Base-by-base conservation (phyloP, 305 asterid species). In the Fraxinus latifolia region DNA sequence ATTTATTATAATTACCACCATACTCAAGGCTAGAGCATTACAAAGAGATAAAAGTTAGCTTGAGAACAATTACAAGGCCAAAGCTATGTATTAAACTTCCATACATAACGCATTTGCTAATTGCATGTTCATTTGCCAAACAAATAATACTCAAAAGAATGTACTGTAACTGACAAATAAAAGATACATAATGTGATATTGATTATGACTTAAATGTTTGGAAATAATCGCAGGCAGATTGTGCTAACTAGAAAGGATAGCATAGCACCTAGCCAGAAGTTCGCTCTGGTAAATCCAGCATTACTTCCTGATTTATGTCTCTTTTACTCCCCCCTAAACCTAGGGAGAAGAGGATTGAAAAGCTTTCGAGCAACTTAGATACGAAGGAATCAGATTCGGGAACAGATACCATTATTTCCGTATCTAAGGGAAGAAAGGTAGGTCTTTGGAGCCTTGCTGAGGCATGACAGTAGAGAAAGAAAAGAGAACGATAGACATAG, bases 1-100 rank as follows among this genome's bases (percentile, higher is more conserved):
- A 82, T 9, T 82, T 58, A 77, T 9, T 31, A 8, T 33, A 74
- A 78, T 82, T 31, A 84, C 76, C 75, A 79, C 44, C 81, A 81
- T 17, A 7, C 44, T 19, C 74, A 79, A 79, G 53, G 81, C 33
- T 34, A 75, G 23, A 39, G n/a, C 23, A 53, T 29, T 77, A 71
- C 79, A 77, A 75, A 75, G 76, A 78, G 82, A n/a, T 27, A 21
- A 82, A 12, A 74, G 14, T 15, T 23, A 77, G 11, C 19, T 71
- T 31, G 55, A 37, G 29, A 6, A 47, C 68, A 53, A 50, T 71
- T 31, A 68, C 39, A 39, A 72, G 80, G 50, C 58, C 73, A 75
- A 7, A 39, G 71, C 11, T 31, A 70, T 5, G 75, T 17, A 29
- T 12, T 29, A 11, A 70, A 29, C 75, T 31, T 70, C 39, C 23